Evolutionary conservation across 768 basidiomycete genomes (phyloP).

Genomic region (Tylopilus intermedius): DNA sequence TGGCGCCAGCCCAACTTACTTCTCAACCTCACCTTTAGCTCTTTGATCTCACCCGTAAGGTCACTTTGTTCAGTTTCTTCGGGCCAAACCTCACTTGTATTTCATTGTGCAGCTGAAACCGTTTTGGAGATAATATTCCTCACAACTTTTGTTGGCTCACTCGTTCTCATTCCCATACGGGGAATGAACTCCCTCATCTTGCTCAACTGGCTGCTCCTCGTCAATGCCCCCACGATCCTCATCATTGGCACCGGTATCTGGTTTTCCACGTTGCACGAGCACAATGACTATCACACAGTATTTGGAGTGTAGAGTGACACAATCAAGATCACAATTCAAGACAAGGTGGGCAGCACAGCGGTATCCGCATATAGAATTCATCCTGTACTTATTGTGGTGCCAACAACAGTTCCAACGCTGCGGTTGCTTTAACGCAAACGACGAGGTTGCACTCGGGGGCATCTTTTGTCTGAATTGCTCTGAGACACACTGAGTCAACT

Average conservation of each 20-base stretch:
- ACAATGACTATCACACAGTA: conserved; percentile 55
- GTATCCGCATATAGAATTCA: not conserved
- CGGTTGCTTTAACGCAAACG: conserved; percentile 73
- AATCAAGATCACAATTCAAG: conserved; percentile 59
- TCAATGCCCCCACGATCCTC: conserved; percentile 56
- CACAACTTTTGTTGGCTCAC: conserved; percentile 63
- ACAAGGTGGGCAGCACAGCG: conserved; percentile 47
- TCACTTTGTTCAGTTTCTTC: not conserved
- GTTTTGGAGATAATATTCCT: conserved; percentile 63
- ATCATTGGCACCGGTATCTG: conserved; percentile 71
- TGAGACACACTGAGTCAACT: no score
- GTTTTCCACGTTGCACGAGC: conserved; percentile 75
- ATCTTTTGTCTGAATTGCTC: conserved; percentile 46
- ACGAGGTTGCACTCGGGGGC: conserved; percentile 56
- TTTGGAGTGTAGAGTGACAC: conserved; percentile 47
- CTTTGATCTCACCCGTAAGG: conserved; percentile 55
- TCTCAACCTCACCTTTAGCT: conserved; percentile 65
- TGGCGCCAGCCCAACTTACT: conserved; percentile 69
- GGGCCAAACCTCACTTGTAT: not conserved
- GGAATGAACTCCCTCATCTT: conserved; percentile 67
- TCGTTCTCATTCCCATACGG: conserved; percentile 65
- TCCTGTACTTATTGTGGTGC: not conserved
- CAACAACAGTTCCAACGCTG: conserved; percentile 67
- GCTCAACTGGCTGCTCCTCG: conserved; percentile 70
- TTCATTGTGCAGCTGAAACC: conserved; percentile 51